These are phyloP conservation scores for Cucurbita pepo DNA, from an alignment of 306 rosid genomes.

Conservation along the genomic window DNA sequence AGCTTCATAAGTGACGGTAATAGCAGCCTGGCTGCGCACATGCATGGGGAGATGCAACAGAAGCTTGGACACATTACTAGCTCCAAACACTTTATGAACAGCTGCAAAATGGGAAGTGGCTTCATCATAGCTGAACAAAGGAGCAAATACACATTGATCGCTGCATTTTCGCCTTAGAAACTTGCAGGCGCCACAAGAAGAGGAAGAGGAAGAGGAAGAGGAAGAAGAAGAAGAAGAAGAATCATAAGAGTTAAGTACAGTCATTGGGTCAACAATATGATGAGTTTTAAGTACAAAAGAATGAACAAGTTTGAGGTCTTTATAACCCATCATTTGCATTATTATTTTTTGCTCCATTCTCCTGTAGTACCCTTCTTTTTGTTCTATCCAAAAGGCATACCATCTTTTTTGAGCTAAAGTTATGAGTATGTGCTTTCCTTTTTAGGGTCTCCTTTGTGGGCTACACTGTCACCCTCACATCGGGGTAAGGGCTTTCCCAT, in stretches of 20 bases:
- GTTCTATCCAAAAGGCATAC: constrained; percentile 21
- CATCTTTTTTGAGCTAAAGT: constrained; percentile 8
- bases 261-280: constrained; percentile 19
- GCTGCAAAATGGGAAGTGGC: constrained; percentile 58
- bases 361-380: constrained; percentile 1
- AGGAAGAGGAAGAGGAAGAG: constrained; percentile 9
- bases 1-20: constrained; percentile 50
- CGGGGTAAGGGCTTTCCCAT: constrained; percentile 24
- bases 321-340: constrained; percentile 28
- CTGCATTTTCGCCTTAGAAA: constrained; percentile 55
- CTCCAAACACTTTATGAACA: constrained; percentile 60
- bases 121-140: constrained; percentile 51
- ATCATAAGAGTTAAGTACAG: constrained; percentile 25
- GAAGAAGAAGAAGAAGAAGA: constrained; percentile 9
- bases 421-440: constrained; percentile 1
- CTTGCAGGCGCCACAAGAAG: constrained; percentile 61
- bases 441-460: constrained; percentile 46
- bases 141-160: constrained; percentile 47
- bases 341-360: background rate
- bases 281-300: constrained; percentile 3
- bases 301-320: constrained; percentile 13
- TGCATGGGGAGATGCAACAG: constrained; percentile 45
- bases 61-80: constrained; percentile 56
- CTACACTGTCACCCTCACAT: constrained; percentile 38
- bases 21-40: constrained; percentile 46